Percentiles rank a stretch among this genome's conserved stretches.
Conservation (phyloP, 2,329 filamentous ascomycete genomes). For the Diaporthe citrichinensis region DNA sequence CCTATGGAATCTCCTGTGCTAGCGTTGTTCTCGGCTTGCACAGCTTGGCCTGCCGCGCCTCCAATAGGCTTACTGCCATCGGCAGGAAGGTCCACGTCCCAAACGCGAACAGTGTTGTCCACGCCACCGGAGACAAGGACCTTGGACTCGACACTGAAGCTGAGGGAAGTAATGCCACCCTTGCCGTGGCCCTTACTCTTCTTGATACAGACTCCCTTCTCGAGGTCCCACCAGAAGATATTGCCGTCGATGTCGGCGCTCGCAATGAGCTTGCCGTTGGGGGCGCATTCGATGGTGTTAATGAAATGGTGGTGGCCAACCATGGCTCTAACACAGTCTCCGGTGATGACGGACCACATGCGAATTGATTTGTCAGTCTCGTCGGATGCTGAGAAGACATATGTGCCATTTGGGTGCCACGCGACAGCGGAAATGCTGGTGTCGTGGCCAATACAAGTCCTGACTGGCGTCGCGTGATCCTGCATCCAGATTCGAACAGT, state of each 20-base stretch:
- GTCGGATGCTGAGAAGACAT: constrained; percentile 92
- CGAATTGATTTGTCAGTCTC: constrained; percentile 90
- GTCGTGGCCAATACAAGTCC: constrained; percentile 92
- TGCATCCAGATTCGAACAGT: constrained; percentile 93
- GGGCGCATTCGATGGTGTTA: constrained; percentile 86
- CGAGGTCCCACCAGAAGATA: constrained; percentile 95
- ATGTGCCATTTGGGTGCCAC: constrained; percentile 95
- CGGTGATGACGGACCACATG: constrained; percentile 96
- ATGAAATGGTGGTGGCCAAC: constrained; percentile 92
- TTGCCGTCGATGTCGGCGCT: constrained; percentile 90
- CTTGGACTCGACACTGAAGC: constrained; percentile 93
- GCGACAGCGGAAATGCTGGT: constrained; percentile 91
- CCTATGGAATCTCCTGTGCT: constrained; percentile 54
- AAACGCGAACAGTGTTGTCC: constrained; percentile 92
- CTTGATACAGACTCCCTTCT: constrained; percentile 88
- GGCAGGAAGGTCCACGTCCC: constrained; percentile 86
- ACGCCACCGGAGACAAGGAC: constrained; percentile 92
- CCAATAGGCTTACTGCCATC: constrained; percentile 68
- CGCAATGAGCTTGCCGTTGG: constrained; percentile 90
- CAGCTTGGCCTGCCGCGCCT: constrained; percentile 42
- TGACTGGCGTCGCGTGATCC: constrained; percentile 89
- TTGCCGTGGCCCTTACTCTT: constrained; percentile 94
- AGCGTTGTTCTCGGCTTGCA: constrained; percentile 48
- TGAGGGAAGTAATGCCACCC: constrained; percentile 92
- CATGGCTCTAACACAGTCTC: constrained; percentile 90